phyloP scores from a whole-genome alignment of 441 rosid species.

The Jatropha podagrica region DNA sequence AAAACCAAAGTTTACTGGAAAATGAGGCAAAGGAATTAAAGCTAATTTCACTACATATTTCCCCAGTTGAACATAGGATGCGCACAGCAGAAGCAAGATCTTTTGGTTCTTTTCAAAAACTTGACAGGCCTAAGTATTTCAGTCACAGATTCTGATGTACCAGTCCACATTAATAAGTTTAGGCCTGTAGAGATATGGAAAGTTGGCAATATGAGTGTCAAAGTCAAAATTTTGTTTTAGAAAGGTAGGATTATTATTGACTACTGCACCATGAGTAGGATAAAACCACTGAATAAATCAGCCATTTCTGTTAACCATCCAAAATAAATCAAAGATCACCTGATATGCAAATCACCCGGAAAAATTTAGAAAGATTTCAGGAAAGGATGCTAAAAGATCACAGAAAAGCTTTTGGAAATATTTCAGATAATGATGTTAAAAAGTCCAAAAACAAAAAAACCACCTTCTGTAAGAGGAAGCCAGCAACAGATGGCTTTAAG shows the following conservation, averaged over 20 bases:
- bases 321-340: not conserved
- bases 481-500: constrained; percentile 95
- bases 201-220: not conserved
- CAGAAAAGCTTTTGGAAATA: not conserved
- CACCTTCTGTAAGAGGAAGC: constrained; percentile 94
- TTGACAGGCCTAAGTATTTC: no score
- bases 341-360: not conserved
- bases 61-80: no score
- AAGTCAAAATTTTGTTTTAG: not conserved
- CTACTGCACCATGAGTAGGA: not conserved
- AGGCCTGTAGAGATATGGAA: not conserved
- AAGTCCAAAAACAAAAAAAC: constrained; percentile 5
- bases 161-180: not conserved
- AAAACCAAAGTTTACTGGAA: not conserved
- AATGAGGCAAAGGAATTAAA: not conserved
- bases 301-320: not conserved
- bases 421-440: not conserved
- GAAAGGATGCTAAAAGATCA: no score
- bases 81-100: no score
- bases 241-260: not conserved
- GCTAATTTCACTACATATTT: not conserved
- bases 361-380: not conserved
- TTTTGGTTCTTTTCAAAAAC: no score
- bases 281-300: not conserved
- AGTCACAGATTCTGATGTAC: not conserved